phyloP scores from a whole-genome alignment of 2,329 filamentous ascomycete genomes.

The Alternaria angustiovoidea region DNA sequence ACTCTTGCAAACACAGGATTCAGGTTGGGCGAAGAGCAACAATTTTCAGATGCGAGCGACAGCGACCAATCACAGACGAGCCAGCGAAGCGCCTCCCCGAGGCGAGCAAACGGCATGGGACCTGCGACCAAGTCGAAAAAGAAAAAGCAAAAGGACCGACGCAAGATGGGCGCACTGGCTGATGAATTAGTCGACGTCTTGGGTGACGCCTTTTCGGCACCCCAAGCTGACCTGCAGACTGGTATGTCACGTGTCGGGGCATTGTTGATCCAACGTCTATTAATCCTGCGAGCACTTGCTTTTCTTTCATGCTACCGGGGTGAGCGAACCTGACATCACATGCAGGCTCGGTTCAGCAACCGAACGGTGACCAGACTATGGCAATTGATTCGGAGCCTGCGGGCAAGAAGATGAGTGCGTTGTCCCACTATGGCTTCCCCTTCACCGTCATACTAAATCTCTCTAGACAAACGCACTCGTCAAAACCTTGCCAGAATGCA shows the following conservation, averaged over 20 bases:
- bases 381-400: constrained; percentile 13
- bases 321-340: constrained; percentile 1
- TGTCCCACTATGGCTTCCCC: not conserved
- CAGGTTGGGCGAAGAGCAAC: constrained; percentile 18
- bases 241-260: constrained; percentile 18
- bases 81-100: constrained; percentile 29
- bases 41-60: constrained; percentile 30
- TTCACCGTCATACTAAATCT: not conserved
- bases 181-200: constrained; percentile 29
- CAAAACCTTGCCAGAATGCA: constrained; percentile 32
- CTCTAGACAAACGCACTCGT: constrained; percentile 27
- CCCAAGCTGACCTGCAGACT: constrained; percentile 8
- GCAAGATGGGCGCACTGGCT: constrained; percentile 30
- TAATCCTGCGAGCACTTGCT: constrained; percentile 3
- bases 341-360: constrained; percentile 6
- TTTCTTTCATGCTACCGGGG: not conserved
- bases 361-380: constrained; percentile 21
- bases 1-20: constrained; percentile 17
- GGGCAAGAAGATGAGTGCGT: constrained; percentile 33
- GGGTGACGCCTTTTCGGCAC: constrained; percentile 25
- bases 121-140: constrained; percentile 16
- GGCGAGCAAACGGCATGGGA: constrained; percentile 17
- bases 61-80: constrained; percentile 36
- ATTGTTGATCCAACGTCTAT: constrained; percentile 3
- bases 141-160: constrained; percentile 30